phyloP scores from a whole-genome alignment of 139 green algal genomes.

The Closterium sp. region DNA sequence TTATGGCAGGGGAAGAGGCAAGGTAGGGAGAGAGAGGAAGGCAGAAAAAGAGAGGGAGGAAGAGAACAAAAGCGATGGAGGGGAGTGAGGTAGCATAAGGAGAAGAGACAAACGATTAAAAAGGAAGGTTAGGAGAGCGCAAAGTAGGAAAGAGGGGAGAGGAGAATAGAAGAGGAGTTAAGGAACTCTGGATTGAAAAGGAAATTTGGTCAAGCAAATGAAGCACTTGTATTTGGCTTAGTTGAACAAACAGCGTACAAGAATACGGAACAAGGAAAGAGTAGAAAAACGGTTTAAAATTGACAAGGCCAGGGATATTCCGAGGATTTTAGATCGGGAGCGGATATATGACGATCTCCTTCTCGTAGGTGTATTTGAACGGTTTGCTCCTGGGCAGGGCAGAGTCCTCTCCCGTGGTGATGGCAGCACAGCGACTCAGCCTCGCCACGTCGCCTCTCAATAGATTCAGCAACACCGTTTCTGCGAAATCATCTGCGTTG shows the following conservation, averaged over 20 bases:
- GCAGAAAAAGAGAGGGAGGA: background rate
- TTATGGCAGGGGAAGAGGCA: background rate
- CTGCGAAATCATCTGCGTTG: constrained; percentile 96
- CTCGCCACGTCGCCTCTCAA: constrained; percentile 81
- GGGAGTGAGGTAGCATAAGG: background rate
- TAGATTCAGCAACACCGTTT: constrained; percentile 97
- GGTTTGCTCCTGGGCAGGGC: constrained; percentile 90
- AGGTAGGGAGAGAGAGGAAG: background rate
- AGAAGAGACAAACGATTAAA: background rate
- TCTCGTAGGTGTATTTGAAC: constrained; percentile 95
- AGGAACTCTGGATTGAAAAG: background rate
- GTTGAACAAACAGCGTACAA: background rate
- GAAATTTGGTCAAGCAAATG: background rate
- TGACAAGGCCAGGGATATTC: background rate
- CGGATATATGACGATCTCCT: constrained; percentile 95
- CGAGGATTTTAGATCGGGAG: background rate
- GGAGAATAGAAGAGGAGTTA: background rate
- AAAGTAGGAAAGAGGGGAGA: background rate
- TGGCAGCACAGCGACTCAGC: no score
- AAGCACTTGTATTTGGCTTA: background rate
- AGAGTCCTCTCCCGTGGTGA: constrained; percentile 74
- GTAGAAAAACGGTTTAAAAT: background rate
- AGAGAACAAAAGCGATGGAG: background rate
- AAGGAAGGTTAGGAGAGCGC: background rate
- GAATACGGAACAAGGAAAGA: background rate